These are phyloP conservation scores for Cystofilobasidium bisporidii DNA, from an alignment of 768 basidiomycete genomes.

Conservation along the genomic window DNA sequence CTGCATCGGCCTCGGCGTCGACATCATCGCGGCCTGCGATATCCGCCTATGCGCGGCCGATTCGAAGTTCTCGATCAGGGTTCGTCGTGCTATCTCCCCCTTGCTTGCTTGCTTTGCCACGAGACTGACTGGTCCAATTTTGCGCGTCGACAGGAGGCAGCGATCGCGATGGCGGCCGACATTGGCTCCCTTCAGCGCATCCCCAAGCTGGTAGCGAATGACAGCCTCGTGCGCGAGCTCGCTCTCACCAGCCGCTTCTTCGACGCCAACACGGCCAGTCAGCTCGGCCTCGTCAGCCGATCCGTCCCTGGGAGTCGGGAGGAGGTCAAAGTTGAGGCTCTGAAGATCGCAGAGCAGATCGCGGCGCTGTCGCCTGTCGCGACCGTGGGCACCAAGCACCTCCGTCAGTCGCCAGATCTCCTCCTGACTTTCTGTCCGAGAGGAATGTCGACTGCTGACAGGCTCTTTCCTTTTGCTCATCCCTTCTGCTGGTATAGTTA, in stretches of 20 bases:
- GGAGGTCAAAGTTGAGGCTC: constrained; percentile 48
- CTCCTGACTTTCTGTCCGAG: not conserved
- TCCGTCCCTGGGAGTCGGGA: constrained; percentile 57
- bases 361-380: constrained; percentile 66
- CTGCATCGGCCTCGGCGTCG: constrained; percentile 63
- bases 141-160: constrained; percentile 14
- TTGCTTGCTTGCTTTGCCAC: not conserved
- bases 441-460: not conserved
- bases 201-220: constrained; percentile 66
- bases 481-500: not conserved
- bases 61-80: constrained; percentile 63
- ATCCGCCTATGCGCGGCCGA: constrained; percentile 58
- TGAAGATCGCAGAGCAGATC: constrained; percentile 53
- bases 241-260: constrained; percentile 68
- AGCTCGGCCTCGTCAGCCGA: constrained; percentile 63
- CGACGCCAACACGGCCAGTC: constrained; percentile 54
- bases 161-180: constrained; percentile 65
- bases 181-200: constrained; percentile 75
- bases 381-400: constrained; percentile 61
- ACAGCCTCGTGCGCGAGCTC: constrained; percentile 59
- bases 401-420: constrained; percentile 48
- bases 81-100: constrained; percentile 34
- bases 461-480: not conserved
- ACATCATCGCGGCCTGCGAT: constrained; percentile 67
- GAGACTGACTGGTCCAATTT: not conserved